These are phyloP conservation scores for Parietaria judaica DNA, from an alignment of 306 rosid genomes.

Conservation along the genomic window DNA sequence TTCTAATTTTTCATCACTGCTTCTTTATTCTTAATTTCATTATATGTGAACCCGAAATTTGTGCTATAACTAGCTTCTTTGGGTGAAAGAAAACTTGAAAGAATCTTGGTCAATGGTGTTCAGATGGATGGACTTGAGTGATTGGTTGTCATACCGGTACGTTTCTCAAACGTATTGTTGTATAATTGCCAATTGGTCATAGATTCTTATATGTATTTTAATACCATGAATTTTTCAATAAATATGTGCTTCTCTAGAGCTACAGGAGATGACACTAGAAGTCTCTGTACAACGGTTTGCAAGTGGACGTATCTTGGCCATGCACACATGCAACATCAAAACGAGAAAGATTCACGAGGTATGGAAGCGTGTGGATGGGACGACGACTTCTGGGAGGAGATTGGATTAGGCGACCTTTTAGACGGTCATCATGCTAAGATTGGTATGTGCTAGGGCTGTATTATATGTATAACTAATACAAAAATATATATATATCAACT, in stretches of 20 bases:
- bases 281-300: constrained; percentile 93
- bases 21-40: not conserved
- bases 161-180: constrained; percentile 13
- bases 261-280: constrained; percentile 92
- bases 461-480: no score
- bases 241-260: constrained; percentile 49
- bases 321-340: constrained; percentile 81
- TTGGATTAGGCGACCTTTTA: constrained; percentile 89
- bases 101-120: constrained; percentile 92
- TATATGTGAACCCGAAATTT: constrained; percentile 13
- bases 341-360: constrained; percentile 58
- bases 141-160: constrained; percentile 97
- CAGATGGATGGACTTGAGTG: constrained; percentile 99
- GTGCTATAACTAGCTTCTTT: constrained; percentile 66
- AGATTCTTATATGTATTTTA: constrained; percentile 12
- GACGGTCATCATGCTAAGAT: constrained; percentile 97
- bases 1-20: not conserved
- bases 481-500: no score
- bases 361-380: constrained; percentile 99
- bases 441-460: constrained; percentile 36
- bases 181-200: constrained; percentile 10
- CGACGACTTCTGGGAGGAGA: constrained; percentile 98
- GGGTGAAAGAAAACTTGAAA: constrained; percentile 95
- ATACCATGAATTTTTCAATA: constrained; percentile 13
- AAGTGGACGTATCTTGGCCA: constrained; percentile 99